A percentile compares a stretch with the other conserved stretches of the same genome.
phyloP scores from a whole-genome alignment of 1,284 basidiomycete species.

The Mycosarcoma maydis region DNA sequence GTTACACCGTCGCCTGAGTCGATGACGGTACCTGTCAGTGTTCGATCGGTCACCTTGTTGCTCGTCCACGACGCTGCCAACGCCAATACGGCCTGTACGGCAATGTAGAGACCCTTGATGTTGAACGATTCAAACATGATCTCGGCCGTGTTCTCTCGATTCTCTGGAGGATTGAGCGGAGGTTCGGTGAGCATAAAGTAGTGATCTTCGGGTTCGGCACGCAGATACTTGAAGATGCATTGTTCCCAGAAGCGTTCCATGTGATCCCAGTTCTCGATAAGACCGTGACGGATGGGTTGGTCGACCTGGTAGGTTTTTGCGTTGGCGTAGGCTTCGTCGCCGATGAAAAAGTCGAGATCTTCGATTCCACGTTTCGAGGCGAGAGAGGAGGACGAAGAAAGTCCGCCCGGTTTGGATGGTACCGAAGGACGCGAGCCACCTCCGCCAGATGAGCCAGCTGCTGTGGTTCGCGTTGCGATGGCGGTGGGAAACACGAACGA shows the following conservation, averaged over 20 bases:
- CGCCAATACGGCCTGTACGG: constrained; percentile 98
- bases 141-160: constrained; percentile 98
- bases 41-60: constrained; percentile 88
- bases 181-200: constrained; percentile 98
- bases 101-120: constrained; percentile 96
- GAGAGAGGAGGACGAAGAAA: constrained; percentile 65
- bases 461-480: constrained; percentile 63
- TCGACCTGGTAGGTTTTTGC: constrained; percentile 89
- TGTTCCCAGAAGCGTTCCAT: constrained; percentile 99
- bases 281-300: constrained; percentile 96
- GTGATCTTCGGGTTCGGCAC: constrained; percentile 98
- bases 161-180: constrained; percentile 97
- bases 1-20: constrained; percentile 99
- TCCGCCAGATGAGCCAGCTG: constrained; percentile 39
- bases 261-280: constrained; percentile 99
- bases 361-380: constrained; percentile 97
- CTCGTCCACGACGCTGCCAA: constrained; percentile 98
- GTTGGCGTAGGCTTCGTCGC: constrained; percentile 95
- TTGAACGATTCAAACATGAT: constrained; percentile 99
- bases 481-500: constrained; percentile 74
- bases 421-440: constrained; percentile 74
- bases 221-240: constrained; percentile 99
- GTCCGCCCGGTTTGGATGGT: constrained; percentile 77
- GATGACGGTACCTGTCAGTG: constrained; percentile 95
- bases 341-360: constrained; percentile 99